Conservation (phyloP, 768 basidiomycete genomes). For the Mycena belliarum region DNA sequence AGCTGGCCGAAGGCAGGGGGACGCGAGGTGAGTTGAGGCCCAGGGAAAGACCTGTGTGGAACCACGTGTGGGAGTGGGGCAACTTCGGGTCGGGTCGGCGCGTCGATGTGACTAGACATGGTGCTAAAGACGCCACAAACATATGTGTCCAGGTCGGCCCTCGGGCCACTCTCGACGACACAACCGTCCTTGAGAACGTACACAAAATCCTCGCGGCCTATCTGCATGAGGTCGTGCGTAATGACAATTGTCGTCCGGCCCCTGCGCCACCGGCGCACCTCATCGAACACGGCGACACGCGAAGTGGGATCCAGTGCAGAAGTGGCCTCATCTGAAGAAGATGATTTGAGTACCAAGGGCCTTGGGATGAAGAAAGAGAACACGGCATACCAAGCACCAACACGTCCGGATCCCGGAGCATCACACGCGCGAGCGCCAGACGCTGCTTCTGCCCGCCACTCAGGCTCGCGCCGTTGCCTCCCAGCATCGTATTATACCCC, state of each 20-base stretch:
- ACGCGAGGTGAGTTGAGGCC: background rate
- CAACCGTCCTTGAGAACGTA: conserved; percentile 85
- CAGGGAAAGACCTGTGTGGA: background rate
- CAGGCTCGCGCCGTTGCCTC: conserved; percentile 71
- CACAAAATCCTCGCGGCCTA: conserved; percentile 76
- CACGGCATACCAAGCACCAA: conserved; percentile 80
- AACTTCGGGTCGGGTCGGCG: background rate
- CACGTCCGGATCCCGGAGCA: conserved; percentile 82
- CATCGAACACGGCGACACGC: conserved; percentile 80
- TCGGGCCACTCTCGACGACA: conserved; percentile 87
- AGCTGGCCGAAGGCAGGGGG: conserved; percentile 13
- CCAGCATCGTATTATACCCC: conserved; percentile 85
- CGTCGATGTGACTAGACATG: conserved; percentile 1
- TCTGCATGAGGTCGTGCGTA: conserved; percentile 92
- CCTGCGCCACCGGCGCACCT: conserved; percentile 62
- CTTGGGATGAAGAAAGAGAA: conserved; percentile 30
- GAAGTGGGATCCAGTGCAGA: conserved; percentile 86
- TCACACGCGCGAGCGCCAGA: conserved; percentile 84
- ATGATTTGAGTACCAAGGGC: conserved; percentile 35
- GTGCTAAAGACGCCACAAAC: conserved; percentile 11
- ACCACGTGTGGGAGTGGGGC: background rate
- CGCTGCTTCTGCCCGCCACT: conserved; percentile 94
- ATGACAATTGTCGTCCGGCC: conserved; percentile 91
- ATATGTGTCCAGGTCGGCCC: conserved; percentile 65
- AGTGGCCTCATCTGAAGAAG: conserved; percentile 69